Evolutionary conservation across 306 rosid genomes (phyloP).

Genomic region (Malus sieversii): DNA sequence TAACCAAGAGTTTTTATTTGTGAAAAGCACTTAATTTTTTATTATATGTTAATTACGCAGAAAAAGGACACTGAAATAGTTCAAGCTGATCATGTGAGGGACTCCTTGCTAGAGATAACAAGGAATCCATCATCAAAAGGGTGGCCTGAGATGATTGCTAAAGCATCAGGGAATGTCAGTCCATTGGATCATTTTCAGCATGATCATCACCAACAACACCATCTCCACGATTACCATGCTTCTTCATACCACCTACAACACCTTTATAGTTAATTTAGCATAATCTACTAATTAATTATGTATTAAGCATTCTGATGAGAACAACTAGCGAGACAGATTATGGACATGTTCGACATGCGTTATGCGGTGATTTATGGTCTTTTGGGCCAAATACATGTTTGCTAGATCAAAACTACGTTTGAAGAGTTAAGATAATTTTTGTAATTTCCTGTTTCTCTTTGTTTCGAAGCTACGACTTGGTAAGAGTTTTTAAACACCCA

Average conservation of each 20-base stretch:
- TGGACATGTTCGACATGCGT: too few species aligned
- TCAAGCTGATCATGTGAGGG: conserved; percentile 66
- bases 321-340: too few species aligned
- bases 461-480: too few species aligned
- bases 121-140: conserved; percentile 38
- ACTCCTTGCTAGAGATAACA: conserved; percentile 56
- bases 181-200: conserved; percentile 19
- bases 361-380: too few species aligned
- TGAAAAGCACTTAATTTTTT: neutral
- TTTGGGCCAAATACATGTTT: too few species aligned
- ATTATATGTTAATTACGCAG: conserved; percentile 22
- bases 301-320: neutral
- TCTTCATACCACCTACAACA: neutral
- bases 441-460: too few species aligned
- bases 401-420: too few species aligned
- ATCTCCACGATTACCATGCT: conserved; percentile 26
- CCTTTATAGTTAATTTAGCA: neutral
- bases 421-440: too few species aligned
- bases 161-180: conserved; percentile 27
- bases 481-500: too few species aligned
- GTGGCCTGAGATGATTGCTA: conserved; percentile 34
- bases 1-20: too few species aligned
- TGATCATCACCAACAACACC: conserved; percentile 27
- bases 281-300: neutral
- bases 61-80: conserved; percentile 55